Evolutionary conservation across 1,139 yeast species (phyloP), one percentile per base, ranked within the genome.

Genomic region (Candida dubliniensis): DNA sequence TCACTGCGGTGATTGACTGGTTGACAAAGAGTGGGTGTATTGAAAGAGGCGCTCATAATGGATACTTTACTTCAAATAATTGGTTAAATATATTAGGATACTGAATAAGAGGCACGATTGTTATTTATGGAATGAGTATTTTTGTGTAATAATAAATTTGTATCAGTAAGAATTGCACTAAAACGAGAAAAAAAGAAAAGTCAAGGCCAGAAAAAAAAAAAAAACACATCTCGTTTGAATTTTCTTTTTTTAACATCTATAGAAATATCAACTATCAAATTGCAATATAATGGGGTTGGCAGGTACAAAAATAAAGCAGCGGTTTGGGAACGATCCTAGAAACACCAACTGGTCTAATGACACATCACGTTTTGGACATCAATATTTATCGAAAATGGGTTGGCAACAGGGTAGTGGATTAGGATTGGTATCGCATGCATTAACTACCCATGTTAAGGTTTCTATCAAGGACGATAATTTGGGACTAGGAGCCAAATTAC

Each of bases 331-430:
- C 39, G 99, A 93, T 66, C 99, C 99, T 13, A 74, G 98, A 57
- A 93, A 93, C 59, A 90, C 96, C 3, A 79, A 82, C 53, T 93
- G 99, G 99, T 87, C 97, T 30, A 89, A 90, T 60, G 82, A 93
- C 56, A 85, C 87, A 0, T 71, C 74, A 8, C 69, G 96, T 47
- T 93, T 93, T 59, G 99, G 99, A 1, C 96, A 87, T 61, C 81
- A 85, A 57, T 90, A 90, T 62, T 64, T 93, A 46, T 81, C 82
- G 50, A 83, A 81, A 55, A 71, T 84, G 61, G 99, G 99, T 10
- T 93, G 99, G 99, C 75, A 72, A 43, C 95, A 96, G 1, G 99
- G 99, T 10, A 69, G 74, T 51, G 98, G 99, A 3, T 74, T 93
- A 23, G 99, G 99, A 2, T 61, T 80, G 51, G 82, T 75, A 26